Percentiles rank a stretch among this genome's conserved stretches.
Conservation (phyloP, 2,329 filamentous ascomycete genomes). For the Colletotrichum paranaense region DNA sequence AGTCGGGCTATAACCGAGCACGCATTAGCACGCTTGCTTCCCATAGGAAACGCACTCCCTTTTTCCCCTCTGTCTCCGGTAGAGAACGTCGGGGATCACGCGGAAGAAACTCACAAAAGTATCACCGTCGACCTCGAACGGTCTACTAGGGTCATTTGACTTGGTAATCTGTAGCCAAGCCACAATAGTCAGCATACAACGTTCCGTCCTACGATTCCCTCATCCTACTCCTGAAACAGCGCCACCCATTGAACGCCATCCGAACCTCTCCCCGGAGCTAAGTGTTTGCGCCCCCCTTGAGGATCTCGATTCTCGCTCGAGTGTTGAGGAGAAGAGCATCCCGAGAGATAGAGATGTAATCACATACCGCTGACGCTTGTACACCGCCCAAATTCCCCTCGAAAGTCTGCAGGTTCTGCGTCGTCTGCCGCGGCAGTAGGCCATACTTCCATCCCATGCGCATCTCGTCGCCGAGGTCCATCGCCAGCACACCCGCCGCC, state of each 20-base stretch:
- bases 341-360: background rate
- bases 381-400: slow-evolving; percentile 52
- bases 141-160: slow-evolving; percentile 51
- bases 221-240: slow-evolving; percentile 10
- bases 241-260: too few species aligned
- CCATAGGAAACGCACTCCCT: background rate
- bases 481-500: slow-evolving; percentile 30
- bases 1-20: slow-evolving; percentile 51
- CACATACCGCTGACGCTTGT: slow-evolving; percentile 47
- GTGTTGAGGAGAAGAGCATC: background rate
- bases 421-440: slow-evolving; percentile 45
- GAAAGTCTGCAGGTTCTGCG: slow-evolving; percentile 55
- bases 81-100: background rate
- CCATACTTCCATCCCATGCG: slow-evolving; percentile 50
- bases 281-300: background rate
- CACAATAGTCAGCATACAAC: background rate
- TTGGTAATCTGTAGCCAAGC: slow-evolving; percentile 48
- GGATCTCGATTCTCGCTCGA: background rate
- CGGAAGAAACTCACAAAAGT: slow-evolving; percentile 53
- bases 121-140: slow-evolving; percentile 55
- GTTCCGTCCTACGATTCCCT: background rate
- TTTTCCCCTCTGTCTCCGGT: too few species aligned
- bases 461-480: slow-evolving; percentile 44
- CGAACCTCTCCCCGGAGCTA: background rate
- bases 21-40: slow-evolving; percentile 13